Percentiles rank a stretch among this genome's conserved stretches.
Evolutionary conservation across 2,329 filamentous ascomycete species (phyloP).

Genomic region (Metarhizium anisopliae): DNA sequence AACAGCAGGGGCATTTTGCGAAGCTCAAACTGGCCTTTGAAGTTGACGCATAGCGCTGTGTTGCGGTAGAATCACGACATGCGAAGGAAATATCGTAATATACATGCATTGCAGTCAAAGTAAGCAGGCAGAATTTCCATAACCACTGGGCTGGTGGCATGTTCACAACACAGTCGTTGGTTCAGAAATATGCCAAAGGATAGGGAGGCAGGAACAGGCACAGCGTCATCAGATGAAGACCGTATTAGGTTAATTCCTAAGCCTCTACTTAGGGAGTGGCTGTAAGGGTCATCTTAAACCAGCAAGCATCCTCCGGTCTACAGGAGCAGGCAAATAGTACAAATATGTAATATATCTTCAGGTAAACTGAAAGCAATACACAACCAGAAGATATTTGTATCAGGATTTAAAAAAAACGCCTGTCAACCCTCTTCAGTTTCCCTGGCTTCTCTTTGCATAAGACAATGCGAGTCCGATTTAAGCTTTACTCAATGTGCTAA

Average conservation of each 20-base stretch:
- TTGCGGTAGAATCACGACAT: not conserved
- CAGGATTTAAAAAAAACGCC: not conserved
- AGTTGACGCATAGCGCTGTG: conserved; percentile 25
- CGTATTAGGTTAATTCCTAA: not conserved
- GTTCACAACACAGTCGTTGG: not conserved
- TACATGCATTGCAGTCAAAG: not conserved
- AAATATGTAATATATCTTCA: not conserved
- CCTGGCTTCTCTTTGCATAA: not conserved
- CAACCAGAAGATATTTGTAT: not conserved
- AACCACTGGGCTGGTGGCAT: not conserved
- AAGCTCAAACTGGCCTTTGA: conserved; percentile 51
- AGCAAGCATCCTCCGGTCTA: not conserved
- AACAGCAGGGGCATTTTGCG: conserved; percentile 70
- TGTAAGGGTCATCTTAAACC: not conserved
- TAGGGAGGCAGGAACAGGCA: not conserved
- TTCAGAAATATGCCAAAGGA: not conserved
- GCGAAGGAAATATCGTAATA: not conserved
- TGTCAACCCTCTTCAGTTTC: not conserved
- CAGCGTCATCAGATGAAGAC: not conserved
- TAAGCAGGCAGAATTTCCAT: not conserved
- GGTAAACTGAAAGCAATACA: not conserved
- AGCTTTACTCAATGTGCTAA: conserved; percentile 9
- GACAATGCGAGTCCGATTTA: not conserved
- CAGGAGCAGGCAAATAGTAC: not conserved
- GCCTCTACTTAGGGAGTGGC: not conserved